Evolutionary conservation across 1,284 basidiomycete genomes (phyloP), one percentile per base, ranked within the genome.

Genomic region (Thelephora terrestris): DNA sequence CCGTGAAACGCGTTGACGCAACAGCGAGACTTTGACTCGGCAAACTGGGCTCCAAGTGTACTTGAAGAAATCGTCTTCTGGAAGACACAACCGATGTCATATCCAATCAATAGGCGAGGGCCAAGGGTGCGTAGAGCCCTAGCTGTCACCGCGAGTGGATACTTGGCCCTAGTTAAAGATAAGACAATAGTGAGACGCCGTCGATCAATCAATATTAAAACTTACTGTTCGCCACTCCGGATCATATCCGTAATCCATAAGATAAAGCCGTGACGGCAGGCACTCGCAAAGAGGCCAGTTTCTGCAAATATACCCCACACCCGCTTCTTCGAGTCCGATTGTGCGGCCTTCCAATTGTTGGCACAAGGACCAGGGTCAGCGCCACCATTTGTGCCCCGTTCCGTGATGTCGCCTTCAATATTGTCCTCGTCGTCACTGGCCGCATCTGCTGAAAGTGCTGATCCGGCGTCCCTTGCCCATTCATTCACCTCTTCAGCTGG

Each of bases 21-120:
- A 20, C 59, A 51, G 0, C 52, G 49, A 0, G 53, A 49, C 23
- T 47, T 47, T 3, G 48, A 45, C 1, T 47, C 48, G 16, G 38
- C 38, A 35, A 60, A 61, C 34, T 58, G 53, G 9, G 52, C 43
- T 4, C 59, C 56, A 1, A 65, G 48, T 3, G 55, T 58, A 27
- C 59, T 65, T 10, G 47, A 45, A 2, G 25, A 21, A 7, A 64
- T 49, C 0, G 64, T 69, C 12, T 37, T 50, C n/a, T 52, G 52
- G 45, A 67, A 66, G 0, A 51, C 51, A 47, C 67, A 69, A 2
- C 62, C 65, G 36, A 69, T 66, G 47, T 69, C 63, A 50, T 65
- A 69, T 0, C 60, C 64, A 16, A 35, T 23, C 1, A 53, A 36
- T 9, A 32, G 36, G 0, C 17, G 27, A 0, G 18, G 17, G 1